phyloP scores from a whole-genome alignment of 495 filamentous ascomycete genomes.

The Podospora didyma region DNA sequence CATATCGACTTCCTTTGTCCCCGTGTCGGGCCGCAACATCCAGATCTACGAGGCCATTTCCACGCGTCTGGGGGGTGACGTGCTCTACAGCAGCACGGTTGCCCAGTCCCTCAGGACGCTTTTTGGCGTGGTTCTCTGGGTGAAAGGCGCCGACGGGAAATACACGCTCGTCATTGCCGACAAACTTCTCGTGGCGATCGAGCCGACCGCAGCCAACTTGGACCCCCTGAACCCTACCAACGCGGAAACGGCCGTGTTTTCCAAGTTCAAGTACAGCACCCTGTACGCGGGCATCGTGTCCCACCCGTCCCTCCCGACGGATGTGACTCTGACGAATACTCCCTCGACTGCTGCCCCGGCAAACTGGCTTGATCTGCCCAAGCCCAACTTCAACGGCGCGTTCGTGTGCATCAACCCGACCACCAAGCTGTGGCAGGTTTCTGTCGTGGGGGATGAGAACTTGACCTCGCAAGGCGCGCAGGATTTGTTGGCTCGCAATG shows the following conservation, averaged over 20 bases:
- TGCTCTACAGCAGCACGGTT: constrained; percentile 36
- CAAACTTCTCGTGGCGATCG: constrained; percentile 38
- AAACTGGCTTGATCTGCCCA: constrained; percentile 26
- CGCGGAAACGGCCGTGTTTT: constrained; percentile 28
- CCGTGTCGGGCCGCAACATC: constrained; percentile 35
- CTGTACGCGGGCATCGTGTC: constrained; percentile 36
- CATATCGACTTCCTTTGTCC: constrained; percentile 23
- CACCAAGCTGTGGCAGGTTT: constrained; percentile 29
- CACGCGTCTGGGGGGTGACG: constrained; percentile 28
- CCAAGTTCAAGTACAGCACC: constrained; percentile 27
- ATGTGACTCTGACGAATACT: constrained; percentile 22
- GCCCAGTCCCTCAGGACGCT: constrained; percentile 22
- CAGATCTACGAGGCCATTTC: constrained; percentile 37
- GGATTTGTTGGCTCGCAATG: constrained; percentile 22
- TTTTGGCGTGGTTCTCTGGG: constrained; percentile 30
- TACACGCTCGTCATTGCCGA: constrained; percentile 33
- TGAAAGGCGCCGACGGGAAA: constrained; percentile 25
- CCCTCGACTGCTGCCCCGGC: constrained; percentile 14
- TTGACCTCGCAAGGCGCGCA: constrained; percentile 25
- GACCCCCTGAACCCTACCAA: constrained; percentile 32
- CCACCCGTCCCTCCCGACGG: constrained; percentile 23
- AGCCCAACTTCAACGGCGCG: constrained; percentile 17
- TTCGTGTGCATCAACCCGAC: constrained; percentile 20
- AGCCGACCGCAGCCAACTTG: constrained; percentile 32
- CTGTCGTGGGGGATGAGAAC: constrained; percentile 34